These are phyloP conservation scores for Candida nitratophila DNA, from an alignment of 805 yeast genomes.

Conservation along the genomic window DNA sequence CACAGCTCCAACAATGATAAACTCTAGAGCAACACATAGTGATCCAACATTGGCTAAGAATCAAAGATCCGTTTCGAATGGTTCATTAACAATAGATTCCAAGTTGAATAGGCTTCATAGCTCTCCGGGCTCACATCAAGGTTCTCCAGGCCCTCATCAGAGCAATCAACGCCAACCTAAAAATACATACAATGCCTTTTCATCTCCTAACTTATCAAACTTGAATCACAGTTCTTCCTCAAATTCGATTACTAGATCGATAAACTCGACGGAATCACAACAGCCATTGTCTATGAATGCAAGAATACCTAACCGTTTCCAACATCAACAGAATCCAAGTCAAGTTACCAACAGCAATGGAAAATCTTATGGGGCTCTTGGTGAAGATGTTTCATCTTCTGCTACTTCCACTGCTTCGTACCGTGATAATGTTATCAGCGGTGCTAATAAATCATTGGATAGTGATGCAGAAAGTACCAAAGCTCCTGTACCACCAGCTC, in stretches of 20 bases:
- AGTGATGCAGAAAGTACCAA: neutral
- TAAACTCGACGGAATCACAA: neutral
- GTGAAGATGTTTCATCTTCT: neutral
- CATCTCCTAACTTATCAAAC: conserved; percentile 6
- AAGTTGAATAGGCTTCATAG: neutral
- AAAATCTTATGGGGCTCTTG: neutral
- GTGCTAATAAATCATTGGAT: neutral
- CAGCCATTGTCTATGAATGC: neutral
- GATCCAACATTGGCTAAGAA: neutral
- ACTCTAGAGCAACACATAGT: neutral
- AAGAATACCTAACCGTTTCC: neutral
- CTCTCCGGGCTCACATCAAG: no score
- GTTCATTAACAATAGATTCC: conserved; percentile 3
- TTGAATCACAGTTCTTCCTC: neutral
- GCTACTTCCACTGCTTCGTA: neutral
- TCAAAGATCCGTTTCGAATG: neutral
- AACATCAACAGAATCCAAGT: neutral
- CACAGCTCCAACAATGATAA: conserved; percentile 13
- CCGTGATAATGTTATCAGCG: no score
- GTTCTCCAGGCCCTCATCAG: no score
- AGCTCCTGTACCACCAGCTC: neutral
- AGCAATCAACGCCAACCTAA: no score
- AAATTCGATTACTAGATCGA: neutral
- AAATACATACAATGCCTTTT: neutral
- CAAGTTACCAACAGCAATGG: neutral